These are phyloP conservation scores for Karstenula rhodostoma DNA, from an alignment of 2,329 filamentous ascomycete species.

Conservation along the genomic window DNA sequence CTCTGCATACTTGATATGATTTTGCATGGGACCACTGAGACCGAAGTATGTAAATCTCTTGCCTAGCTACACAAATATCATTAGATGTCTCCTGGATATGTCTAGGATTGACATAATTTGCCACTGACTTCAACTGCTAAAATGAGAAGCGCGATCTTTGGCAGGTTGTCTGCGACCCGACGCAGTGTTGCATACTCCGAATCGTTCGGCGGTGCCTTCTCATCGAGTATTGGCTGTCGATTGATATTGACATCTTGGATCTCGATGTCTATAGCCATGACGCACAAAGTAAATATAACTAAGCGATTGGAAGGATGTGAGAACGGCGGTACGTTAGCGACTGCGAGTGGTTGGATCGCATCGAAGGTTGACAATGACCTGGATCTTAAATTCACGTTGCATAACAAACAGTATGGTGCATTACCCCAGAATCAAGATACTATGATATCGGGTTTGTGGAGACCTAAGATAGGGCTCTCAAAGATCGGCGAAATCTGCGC, in stretches of 20 bases:
- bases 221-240: slow-evolving; percentile 14
- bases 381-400: not conserved
- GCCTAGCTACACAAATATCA: slow-evolving; percentile 14
- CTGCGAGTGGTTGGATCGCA: no score
- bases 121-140: slow-evolving; percentile 19
- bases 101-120: not conserved
- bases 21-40: slow-evolving; percentile 22
- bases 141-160: slow-evolving; percentile 22
- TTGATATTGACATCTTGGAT: not conserved
- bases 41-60: slow-evolving; percentile 26
- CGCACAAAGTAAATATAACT: not conserved
- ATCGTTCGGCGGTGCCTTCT: slow-evolving; percentile 5
- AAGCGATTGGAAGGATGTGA: no score
- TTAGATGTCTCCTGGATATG: not conserved
- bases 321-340: no score
- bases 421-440: not conserved
- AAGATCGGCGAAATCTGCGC: slow-evolving; percentile 18
- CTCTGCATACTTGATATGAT: slow-evolving; percentile 21
- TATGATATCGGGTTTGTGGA: not conserved
- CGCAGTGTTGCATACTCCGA: slow-evolving; percentile 17
- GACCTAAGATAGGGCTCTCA: slow-evolving; percentile 17
- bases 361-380: no score
- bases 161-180: slow-evolving; percentile 19
- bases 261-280: not conserved
- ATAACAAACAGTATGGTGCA: not conserved